Evolutionary conservation across 1,139 yeast genomes (phyloP), one percentile per base, ranked within the genome.

Genomic region (Kazachstania sp.): DNA sequence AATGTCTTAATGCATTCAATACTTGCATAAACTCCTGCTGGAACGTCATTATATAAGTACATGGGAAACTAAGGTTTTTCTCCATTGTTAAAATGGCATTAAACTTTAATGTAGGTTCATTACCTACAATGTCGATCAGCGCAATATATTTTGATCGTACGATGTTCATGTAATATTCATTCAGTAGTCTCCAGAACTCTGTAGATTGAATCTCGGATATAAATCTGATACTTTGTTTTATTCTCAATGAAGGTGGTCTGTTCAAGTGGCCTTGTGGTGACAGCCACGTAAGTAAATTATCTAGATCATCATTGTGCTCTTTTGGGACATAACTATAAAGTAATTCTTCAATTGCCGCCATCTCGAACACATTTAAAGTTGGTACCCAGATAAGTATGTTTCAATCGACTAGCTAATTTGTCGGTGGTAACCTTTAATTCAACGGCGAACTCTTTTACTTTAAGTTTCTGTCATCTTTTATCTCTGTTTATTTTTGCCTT

Each of bases 41-140:
- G 4, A 49, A 35, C 5, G 45, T 45, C 43, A 49, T 51, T 4
- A 60, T 44, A 16, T 48, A 57, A 26, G 51, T 46, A 19, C 60
- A 47, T 3, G 66, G 66, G 26, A 53, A 56, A n/a, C 48, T 52
- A 45, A 61, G 54, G 28, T 50, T 48, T 20, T 50, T 50, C 42
- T 62, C 65, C 23, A 60, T 44, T 45, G 45, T 52, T 23, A 49
- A 45, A 11, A 59, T 49, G 34, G 59, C 61, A 39, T 54, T 58
- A 39, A 56, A 58, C 9, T 28, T 45, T 13, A 44, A 15, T 13
- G 6, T 15, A 16, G 23, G 6, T 3, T 32, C 37, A 5, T 15
- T 18, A 3, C 36, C 36, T 2, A 12, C 12, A 9, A 9, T 35
- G 4, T 19, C 20, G 3, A 46, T 30, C 29, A 20, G 13, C 13